These are phyloP conservation scores for Fusarium bactridioides DNA, from an alignment of 2,329 filamentous ascomycete genomes.

Conservation along the genomic window DNA sequence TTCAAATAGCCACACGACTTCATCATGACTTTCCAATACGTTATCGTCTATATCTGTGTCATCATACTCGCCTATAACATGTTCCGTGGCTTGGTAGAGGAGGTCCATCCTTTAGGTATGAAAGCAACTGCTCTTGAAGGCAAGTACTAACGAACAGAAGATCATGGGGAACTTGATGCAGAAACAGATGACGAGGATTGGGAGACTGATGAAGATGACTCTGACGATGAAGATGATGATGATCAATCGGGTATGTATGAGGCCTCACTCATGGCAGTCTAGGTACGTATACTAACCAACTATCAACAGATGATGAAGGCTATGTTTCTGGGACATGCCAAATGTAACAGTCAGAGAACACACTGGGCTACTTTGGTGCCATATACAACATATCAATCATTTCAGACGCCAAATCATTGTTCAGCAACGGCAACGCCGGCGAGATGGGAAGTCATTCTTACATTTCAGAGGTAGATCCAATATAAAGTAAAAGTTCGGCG, in stretches of 20 bases:
- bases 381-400: background rate
- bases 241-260: background rate
- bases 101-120: background rate
- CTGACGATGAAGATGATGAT: background rate
- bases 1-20: background rate
- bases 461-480: background rate
- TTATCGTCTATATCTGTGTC: background rate
- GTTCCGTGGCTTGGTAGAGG: background rate
- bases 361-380: too few species aligned
- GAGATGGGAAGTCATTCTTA: accelerated
- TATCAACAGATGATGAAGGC: background rate
- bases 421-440: too few species aligned
- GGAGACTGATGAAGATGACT: background rate
- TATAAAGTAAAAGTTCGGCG: background rate
- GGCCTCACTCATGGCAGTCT: too few species aligned
- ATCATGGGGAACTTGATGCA: background rate
- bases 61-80: background rate
- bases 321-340: background rate
- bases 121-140: too few species aligned
- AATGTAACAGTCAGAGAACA: accelerated
- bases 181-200: background rate
- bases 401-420: accelerated
- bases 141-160: background rate
- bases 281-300: background rate
- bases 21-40: background rate